Conservation (phyloP, 164 flowering plant species). For the Vitis labrusca region DNA sequence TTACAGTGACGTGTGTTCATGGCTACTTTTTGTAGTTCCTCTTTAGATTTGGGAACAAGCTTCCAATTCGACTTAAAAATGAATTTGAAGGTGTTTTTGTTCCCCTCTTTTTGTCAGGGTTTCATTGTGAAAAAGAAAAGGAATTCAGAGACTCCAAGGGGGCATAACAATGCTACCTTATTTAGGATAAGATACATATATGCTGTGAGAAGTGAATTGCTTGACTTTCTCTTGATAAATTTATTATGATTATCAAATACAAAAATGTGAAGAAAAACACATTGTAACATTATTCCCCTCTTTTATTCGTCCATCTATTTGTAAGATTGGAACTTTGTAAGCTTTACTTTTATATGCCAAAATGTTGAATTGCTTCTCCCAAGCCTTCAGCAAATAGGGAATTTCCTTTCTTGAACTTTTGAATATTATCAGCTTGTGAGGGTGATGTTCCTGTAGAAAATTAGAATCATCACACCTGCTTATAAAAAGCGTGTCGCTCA, state of each 20-base stretch:
- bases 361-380: background rate
- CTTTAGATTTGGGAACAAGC: slow-evolving; percentile 26
- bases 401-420: too few relatives aligned
- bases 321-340: background rate
- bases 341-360: background rate
- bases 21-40: slow-evolving; percentile 6
- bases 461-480: too few relatives aligned
- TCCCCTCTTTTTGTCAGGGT: slow-evolving; percentile 32
- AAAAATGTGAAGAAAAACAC: slow-evolving; percentile 6
- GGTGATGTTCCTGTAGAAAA: too few relatives aligned
- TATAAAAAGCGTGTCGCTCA: too few relatives aligned
- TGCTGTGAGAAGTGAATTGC: slow-evolving; percentile 27
- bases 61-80: slow-evolving; percentile 26
- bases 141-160: slow-evolving; percentile 14
- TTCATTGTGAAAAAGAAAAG: slow-evolving; percentile 23
- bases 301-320: background rate
- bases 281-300: slow-evolving; percentile 9
- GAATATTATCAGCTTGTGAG: too few relatives aligned
- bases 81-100: slow-evolving; percentile 32
- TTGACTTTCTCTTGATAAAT: slow-evolving; percentile 19
- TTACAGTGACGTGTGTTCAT: slow-evolving; percentile 10
- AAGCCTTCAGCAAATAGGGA: too few relatives aligned
- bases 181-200: slow-evolving; percentile 22
- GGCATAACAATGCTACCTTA: slow-evolving; percentile 18
- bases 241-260: slow-evolving; percentile 23